Evolutionary conservation across 495 filamentous ascomycete genomes (phyloP), one percentile per base, ranked within the genome.

Genomic region (Hyphodiscus hymeniophilus): DNA sequence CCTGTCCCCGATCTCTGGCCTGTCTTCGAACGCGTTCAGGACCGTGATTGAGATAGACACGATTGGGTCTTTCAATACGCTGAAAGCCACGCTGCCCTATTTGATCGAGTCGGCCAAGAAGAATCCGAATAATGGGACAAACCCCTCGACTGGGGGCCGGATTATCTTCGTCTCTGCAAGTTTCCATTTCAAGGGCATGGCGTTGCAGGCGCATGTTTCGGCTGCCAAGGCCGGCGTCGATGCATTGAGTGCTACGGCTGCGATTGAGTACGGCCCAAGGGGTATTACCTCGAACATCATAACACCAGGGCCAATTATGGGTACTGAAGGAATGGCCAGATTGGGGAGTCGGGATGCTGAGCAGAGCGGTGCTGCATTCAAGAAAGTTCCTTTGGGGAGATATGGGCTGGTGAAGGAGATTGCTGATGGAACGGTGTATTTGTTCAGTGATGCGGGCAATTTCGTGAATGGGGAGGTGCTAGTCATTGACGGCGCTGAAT

Each of bases 41-140:
- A 73, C 86, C 0, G 92, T 98, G 33, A 89, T 98, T 53, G 92
- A 98, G 38, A 98, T 98, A 58, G 92, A 98, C 61, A 81, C 95
- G 1, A 63, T 95, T 22, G 92, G 92, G 22, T 92, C 87, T 3
- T 98, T 84, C 65, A 94, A 97, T 66, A 95, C 88, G 6, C 73
- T 95, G 54, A 98, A 98, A 68, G 91, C 92, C 1, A 89, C 86
- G 0, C 64, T 95, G 6, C 82, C 85, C 0, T 73, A 95, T 56
- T 75, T 98, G 32, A 58, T 87, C 18, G 73, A 75, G 58, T 94
- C 89, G 1, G 88, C 82, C 1, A 55, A 63, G 5, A 77, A 79
- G 60, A 79, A 77, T 52, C 71, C 66, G 1, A 73, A 72, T 52
- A 64, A 63, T 0, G 65, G 61, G 34, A 60, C 60, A 0, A 62